Conservation (phyloP, 495 filamentous ascomycete species). For the Penicillium ucsense region DNA sequence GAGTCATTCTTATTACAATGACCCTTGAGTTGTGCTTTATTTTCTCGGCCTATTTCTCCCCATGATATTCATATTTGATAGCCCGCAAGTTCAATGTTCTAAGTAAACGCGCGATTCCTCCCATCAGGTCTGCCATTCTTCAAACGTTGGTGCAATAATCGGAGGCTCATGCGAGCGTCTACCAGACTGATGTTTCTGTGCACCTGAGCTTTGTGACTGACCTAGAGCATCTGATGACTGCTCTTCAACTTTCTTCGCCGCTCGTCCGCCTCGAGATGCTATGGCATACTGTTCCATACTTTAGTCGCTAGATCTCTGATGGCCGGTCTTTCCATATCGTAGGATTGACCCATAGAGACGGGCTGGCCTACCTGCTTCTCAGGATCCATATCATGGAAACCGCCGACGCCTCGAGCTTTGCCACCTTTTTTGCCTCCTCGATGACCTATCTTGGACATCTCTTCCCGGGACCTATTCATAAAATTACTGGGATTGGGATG, state of each 20-base stretch:
- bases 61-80: not conserved
- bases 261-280: slow-evolving; percentile 44
- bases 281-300: slow-evolving; percentile 26
- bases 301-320: not conserved
- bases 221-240: slow-evolving; percentile 3
- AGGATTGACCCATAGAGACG: not conserved
- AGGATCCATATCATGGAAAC: slow-evolving; percentile 27
- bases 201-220: not conserved
- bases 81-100: no score
- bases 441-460: slow-evolving; percentile 42
- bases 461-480: slow-evolving; percentile 50
- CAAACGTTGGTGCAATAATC: slow-evolving; percentile 15
- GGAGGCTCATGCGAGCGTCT: slow-evolving; percentile 10
- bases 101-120: no score
- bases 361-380: slow-evolving; percentile 37
- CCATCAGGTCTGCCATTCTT: slow-evolving; percentile 14
- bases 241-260: slow-evolving; percentile 10
- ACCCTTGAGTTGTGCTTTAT: no score
- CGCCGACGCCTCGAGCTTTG: slow-evolving; percentile 12
- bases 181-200: not conserved
- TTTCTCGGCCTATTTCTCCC: not conserved
- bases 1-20: no score
- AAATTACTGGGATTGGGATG: slow-evolving; percentile 53
- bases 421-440: slow-evolving; percentile 41
- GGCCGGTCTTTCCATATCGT: not conserved